Evolutionary conservation across 2,329 filamentous ascomycete genomes (phyloP).

Genomic region (Leptographium lundbergii): DNA sequence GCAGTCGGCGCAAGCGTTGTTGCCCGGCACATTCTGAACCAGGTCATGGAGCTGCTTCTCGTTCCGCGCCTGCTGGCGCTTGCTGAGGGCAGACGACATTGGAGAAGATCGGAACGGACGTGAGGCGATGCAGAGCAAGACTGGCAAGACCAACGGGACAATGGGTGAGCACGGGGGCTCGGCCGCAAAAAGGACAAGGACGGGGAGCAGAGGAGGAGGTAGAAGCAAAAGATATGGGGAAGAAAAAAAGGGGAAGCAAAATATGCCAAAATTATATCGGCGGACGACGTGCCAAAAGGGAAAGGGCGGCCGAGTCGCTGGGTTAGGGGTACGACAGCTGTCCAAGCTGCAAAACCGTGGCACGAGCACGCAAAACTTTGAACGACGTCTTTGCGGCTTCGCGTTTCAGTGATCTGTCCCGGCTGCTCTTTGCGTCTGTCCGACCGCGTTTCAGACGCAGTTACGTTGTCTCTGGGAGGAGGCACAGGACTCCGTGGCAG

Average conservation of each 20-base stretch:
- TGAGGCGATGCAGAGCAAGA: background rate
- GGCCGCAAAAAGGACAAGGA: background rate
- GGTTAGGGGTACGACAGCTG: background rate
- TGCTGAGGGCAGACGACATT: conserved; percentile 62
- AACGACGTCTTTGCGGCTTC: background rate
- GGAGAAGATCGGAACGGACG: background rate
- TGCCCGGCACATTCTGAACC: conserved; percentile 69
- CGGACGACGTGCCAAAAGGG: background rate
- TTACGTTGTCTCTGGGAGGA: conserved; percentile 15
- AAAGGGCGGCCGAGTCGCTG: background rate
- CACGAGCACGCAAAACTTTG: conserved; percentile 14
- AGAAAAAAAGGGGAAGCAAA: background rate
- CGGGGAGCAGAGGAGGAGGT: background rate
- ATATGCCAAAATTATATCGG: background rate
- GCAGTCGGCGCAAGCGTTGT: conserved; percentile 91
- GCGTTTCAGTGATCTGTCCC: background rate
- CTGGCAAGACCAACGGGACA: background rate
- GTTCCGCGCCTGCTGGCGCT: conserved; percentile 96
- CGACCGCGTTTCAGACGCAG: background rate
- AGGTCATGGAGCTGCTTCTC: conserved; percentile 85
- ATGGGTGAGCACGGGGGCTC: background rate
- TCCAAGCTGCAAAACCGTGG: conserved; percentile 27
- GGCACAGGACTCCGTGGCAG: background rate
- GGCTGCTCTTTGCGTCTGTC: background rate
- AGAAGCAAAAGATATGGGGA: background rate